Base-by-base conservation (phyloP, 148 eudicot genomes). In the Salicornia ramosissima region DNA sequence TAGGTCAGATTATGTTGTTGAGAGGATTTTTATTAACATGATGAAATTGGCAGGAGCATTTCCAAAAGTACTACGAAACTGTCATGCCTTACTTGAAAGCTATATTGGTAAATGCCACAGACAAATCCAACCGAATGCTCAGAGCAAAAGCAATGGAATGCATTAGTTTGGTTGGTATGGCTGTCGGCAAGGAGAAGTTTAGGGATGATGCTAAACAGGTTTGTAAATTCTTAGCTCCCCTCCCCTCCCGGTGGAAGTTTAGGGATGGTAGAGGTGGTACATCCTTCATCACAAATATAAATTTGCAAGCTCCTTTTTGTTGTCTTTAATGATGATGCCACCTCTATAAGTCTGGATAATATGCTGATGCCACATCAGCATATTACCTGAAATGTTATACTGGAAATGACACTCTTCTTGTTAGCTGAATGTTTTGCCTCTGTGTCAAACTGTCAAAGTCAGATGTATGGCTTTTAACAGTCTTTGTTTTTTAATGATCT, bases 131-230 rank as follows among this genome's bases (percentile, higher is more conserved):
- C 64, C 92, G 97, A 39, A 91, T 91, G 96, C 96, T 91, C 77
- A 86, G 97, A 54, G 97, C 97, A 60, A 91, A 91, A 86, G 96
- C 97, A 58, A 91, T 91, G 97, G 97, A 91, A 73, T 91, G 97
- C 76, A 87, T 91, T 67, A 91, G 98, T 74, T 79, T 94, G 80
- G 98, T 94, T 61, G 98, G 98, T 54, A 94, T 94, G 98, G 98
- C 98, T 54, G 98, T 94, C 82, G 98, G 98, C 70, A 94, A 94
- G 84, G 98, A 94, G n/a, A 94, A 88, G 79, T 94, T 94, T 80
- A 90, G 91, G 79, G 97, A 94, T 67, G 98, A 94, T 58, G 98
- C 98, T 30, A 94, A 88, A 80, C 96, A 94, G 96, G 98, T 88
- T 61, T 59, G 64, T 76, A 29, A 24, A 55, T 58, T 24, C 43